These are phyloP conservation scores for Debaryomycetaceae sp. DNA, from an alignment of 1,139 yeast genomes.

Conservation along the genomic window DNA sequence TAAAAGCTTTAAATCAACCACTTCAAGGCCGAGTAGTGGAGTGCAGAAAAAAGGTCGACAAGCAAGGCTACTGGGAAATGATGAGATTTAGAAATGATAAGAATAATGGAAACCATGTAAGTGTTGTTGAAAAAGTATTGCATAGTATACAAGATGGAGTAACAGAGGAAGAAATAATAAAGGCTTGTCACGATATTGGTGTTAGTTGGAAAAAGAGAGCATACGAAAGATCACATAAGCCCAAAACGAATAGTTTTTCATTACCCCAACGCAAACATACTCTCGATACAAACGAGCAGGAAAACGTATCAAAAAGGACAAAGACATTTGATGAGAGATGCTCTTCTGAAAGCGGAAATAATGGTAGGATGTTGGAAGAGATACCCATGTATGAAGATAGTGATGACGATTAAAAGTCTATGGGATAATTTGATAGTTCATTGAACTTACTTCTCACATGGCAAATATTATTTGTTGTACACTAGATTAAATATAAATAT, in stretches of 20 bases:
- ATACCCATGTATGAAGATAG: slow-evolving; percentile 45
- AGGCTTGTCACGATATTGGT: slow-evolving; percentile 33
- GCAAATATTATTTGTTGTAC: background rate
- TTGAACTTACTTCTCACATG: too few species aligned
- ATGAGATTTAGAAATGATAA: slow-evolving; percentile 93
- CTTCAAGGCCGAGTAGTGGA: slow-evolving; percentile 90
- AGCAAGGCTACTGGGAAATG: slow-evolving; percentile 70
- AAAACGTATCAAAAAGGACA: slow-evolving; percentile 7
- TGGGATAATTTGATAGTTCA: too few species aligned
- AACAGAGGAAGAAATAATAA: slow-evolving; percentile 66
- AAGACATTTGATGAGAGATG: slow-evolving; percentile 6
- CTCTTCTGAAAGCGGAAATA: slow-evolving; percentile 2
- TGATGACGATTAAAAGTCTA: slow-evolving; percentile 27
- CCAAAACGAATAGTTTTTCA: background rate
- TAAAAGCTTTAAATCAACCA: slow-evolving; percentile 72
- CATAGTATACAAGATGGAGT: slow-evolving; percentile 88
- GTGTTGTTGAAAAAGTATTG: slow-evolving; percentile 77
- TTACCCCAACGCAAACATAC: background rate
- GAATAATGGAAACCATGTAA: slow-evolving; percentile 76
- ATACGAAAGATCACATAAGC: slow-evolving; percentile 20
- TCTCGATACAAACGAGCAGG: background rate
- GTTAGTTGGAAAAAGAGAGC: slow-evolving; percentile 37
- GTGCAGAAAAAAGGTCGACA: slow-evolving; percentile 57
- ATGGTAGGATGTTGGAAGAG: slow-evolving; percentile 24
- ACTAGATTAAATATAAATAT: background rate